These are phyloP conservation scores for Candida maesae DNA, from an alignment of 805 yeast species.

Conservation along the genomic window DNA sequence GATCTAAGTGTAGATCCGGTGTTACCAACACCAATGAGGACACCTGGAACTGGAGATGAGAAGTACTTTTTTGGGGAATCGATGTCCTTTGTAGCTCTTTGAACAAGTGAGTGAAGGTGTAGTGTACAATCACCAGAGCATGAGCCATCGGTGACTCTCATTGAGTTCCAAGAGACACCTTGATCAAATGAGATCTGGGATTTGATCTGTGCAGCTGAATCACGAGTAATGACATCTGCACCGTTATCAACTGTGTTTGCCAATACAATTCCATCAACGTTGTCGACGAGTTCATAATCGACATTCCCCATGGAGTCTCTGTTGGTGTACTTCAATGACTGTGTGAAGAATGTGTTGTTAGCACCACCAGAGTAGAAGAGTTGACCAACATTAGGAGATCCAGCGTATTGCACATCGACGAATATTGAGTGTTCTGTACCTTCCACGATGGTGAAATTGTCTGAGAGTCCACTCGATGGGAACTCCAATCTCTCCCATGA, in stretches of 20 bases:
- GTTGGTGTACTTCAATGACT: constrained; percentile 39
- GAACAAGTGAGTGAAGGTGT: constrained; percentile 34
- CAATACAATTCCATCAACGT: constrained; percentile 61
- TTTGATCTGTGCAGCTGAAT: constrained; percentile 14
- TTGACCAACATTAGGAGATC: constrained; percentile 26
- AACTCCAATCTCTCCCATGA: constrained; percentile 33
- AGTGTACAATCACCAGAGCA: constrained; percentile 26
- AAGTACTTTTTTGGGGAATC: constrained; percentile 29
- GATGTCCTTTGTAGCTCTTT: constrained; percentile 22
- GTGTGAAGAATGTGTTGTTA: constrained; percentile 47
- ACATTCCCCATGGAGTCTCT: constrained; percentile 28
- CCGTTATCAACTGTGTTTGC: constrained; percentile 35
- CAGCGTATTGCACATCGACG: constrained; percentile 31
- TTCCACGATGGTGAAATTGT: constrained; percentile 30
- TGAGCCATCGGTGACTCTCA: constrained; percentile 28
- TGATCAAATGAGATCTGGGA: constrained; percentile 37
- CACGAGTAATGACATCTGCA: constrained; percentile 10
- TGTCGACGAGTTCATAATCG: constrained; percentile 39
- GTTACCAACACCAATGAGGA: constrained; percentile 41
- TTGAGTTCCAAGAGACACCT: constrained; percentile 33
- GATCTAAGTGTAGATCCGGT: constrained; percentile 26
- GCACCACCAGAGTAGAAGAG: constrained; percentile 38
- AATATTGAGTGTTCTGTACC: constrained; percentile 39
- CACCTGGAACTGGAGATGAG: constrained; percentile 43
- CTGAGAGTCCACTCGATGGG: constrained; percentile 25